Evolutionary conservation across 2,329 filamentous ascomycete genomes (phyloP), one percentile per base, ranked within the genome.

Genomic region (Beauveria sp.): DNA sequence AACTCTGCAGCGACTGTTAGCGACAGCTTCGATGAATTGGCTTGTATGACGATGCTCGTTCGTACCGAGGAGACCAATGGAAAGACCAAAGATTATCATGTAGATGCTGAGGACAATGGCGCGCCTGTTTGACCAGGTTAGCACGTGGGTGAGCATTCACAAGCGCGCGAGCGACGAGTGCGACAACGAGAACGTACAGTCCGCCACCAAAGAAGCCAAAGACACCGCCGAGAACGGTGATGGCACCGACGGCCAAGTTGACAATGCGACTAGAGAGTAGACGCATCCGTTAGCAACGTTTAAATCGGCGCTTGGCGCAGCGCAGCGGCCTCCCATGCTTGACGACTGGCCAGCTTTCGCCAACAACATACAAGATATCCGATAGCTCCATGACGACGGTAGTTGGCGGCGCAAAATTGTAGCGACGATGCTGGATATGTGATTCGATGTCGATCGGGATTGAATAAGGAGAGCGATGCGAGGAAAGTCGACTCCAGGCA

Each of bases 41-140:
- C 9, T 40, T 12, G 9, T 3, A 8, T 5, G 2, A 24, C 3
- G 14, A 24, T 2, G 48, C 38, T 26, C 31, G 16, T 61, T 54
- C 71, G 42, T 76, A 83, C 81, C 81, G 68, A 92, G 83, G 54
- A 89, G 82, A 51, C 81, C 88, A 66, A 90, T 88, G 67, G 84
- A 87, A 64, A 92, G 82, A 74, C 95, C 95, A 72, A 99, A 99
- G 66, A 96, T 76, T 66, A 97, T 91, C 69, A 96, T 86, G 75
- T 98, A 99, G 68, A 85, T 79, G 62, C 91, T 93, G 65, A 96
- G 79, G 67, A 99, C 86, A 70, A 95, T 83, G 67, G 82, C 79
- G 65, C 62, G 66, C 48, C 70, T 72, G 24, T 26, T 20, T 22
- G 8, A 6, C n/a, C 50, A 20, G 53, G 50, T 71, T 61, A 71